Conservation (phyloP, 1,284 basidiomycete species). For the Entoloma clypeatum region DNA sequence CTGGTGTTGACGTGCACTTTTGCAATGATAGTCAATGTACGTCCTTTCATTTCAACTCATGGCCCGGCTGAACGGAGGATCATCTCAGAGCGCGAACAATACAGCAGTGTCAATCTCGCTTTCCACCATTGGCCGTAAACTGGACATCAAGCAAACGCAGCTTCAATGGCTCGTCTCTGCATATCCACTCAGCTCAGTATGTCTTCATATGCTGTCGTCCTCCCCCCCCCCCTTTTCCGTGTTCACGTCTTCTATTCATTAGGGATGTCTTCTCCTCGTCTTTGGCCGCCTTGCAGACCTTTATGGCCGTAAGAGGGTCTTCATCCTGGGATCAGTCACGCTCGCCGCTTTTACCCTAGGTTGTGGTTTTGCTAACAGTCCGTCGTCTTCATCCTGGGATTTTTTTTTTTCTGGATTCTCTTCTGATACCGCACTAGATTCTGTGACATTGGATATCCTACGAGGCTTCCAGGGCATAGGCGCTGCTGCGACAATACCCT, state of each 20-base stretch:
- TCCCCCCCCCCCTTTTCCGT: conserved; percentile 1
- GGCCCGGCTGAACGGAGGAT: neutral
- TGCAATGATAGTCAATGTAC: conserved; percentile 53
- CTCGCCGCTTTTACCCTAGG: conserved; percentile 49
- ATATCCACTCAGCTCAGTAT: conserved; percentile 46
- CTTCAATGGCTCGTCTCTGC: conserved; percentile 65
- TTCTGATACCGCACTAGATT: conserved; percentile 35
- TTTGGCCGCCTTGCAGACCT: conserved; percentile 72
- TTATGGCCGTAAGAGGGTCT: conserved; percentile 63
- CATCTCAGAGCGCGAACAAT: conserved; percentile 38
- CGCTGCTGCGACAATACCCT: conserved; percentile 63
- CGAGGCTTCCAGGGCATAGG: conserved; percentile 71
- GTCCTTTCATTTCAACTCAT: conserved; percentile 20
- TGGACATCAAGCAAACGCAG: conserved; percentile 44
- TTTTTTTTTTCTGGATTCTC: neutral
- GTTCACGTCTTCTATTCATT: conserved; percentile 3
- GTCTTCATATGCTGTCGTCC: conserved; percentile 18
- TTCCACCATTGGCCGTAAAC: conserved; percentile 54
- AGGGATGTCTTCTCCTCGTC: conserved; percentile 72
- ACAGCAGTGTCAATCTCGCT: conserved; percentile 55
- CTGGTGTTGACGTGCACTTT: conserved; percentile 49
- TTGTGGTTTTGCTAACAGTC: conserved; percentile 51
- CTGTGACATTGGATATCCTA: conserved; percentile 57
- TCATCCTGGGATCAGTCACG: conserved; percentile 49
- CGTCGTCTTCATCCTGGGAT: conserved; percentile 15